These are phyloP conservation scores for Leccinellum rugosiceps DNA, from an alignment of 768 basidiomycete genomes.

Conservation along the genomic window DNA sequence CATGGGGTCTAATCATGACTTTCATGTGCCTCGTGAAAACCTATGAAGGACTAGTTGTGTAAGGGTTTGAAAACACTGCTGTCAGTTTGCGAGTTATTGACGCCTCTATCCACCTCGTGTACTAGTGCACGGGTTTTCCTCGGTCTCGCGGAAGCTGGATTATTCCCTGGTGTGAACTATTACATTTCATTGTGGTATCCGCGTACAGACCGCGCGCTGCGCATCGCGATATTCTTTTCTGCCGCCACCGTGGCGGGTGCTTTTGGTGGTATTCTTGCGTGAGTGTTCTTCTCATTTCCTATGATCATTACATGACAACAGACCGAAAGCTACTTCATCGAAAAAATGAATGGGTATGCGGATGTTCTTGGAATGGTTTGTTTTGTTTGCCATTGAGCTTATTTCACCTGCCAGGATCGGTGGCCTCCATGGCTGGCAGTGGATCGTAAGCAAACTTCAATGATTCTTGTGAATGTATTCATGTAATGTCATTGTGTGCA, in stretches of 20 bases:
- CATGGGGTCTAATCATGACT: constrained; percentile 39
- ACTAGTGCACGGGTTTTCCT: constrained; percentile 40
- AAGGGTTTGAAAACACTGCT: constrained; percentile 3
- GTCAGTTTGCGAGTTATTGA: not conserved
- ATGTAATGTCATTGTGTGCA: constrained; percentile 6
- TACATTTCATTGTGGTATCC: constrained; percentile 60
- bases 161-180: constrained; percentile 41
- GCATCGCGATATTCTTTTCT: constrained; percentile 61
- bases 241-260: constrained; percentile 54
- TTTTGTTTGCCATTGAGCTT: not conserved
- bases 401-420: constrained; percentile 15
- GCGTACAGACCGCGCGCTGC: constrained; percentile 50
- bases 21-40: constrained; percentile 37
- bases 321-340: constrained; percentile 33
- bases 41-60: constrained; percentile 32
- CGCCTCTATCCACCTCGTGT: not conserved
- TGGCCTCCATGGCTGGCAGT: constrained; percentile 36
- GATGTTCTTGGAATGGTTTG: constrained; percentile 8
- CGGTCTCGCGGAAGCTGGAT: constrained; percentile 47
- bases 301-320: not conserved
- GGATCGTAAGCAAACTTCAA: constrained; percentile 32
- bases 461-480: not conserved
- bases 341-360: constrained; percentile 33
- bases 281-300: constrained; percentile 12
- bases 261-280: constrained; percentile 51